phyloP scores from a whole-genome alignment of 306 rosid genomes.

The Phaseolus lunatus region DNA sequence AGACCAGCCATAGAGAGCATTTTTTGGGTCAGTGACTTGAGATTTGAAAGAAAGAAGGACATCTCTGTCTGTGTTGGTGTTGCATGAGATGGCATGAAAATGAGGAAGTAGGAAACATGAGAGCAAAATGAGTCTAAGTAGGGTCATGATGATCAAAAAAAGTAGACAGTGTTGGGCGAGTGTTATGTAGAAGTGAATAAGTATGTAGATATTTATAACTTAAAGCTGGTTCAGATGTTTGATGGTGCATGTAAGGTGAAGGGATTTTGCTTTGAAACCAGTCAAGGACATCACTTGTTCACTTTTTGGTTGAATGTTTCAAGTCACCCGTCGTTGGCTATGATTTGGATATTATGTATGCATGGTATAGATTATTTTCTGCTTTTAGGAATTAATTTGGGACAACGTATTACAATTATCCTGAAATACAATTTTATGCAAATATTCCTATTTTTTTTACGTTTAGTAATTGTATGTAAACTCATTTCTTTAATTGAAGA shows the following conservation, averaged over 20 bases:
- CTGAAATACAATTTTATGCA: too few species aligned
- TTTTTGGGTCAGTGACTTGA: conserved; percentile 44
- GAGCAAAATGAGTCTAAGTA: background rate
- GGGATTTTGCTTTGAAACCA: background rate
- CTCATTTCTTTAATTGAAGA: too few species aligned
- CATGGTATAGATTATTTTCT: too few species aligned
- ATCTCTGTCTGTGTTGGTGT: conserved; percentile 30
- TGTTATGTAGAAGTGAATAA: too few species aligned
- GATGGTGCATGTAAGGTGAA: background rate
- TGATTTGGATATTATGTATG: too few species aligned
- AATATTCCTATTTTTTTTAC: too few species aligned
- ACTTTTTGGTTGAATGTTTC: background rate
- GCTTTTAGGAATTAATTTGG: too few species aligned
- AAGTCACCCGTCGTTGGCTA: background rate
- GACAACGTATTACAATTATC: too few species aligned
- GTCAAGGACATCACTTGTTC: background rate
- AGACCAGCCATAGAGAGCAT: conserved; percentile 32
- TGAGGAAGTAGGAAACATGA: conserved; percentile 19
- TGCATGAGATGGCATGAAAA: conserved; percentile 24
- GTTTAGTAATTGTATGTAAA: too few species aligned
- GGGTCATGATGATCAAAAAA: background rate
- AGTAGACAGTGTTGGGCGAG: background rate
- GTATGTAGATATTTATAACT: conserved; percentile 21
- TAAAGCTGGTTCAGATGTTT: background rate
- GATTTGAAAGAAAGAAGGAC: conserved; percentile 49